phyloP scores from a whole-genome alignment of 2,329 filamentous ascomycete species.

The Nakataea oryzae region DNA sequence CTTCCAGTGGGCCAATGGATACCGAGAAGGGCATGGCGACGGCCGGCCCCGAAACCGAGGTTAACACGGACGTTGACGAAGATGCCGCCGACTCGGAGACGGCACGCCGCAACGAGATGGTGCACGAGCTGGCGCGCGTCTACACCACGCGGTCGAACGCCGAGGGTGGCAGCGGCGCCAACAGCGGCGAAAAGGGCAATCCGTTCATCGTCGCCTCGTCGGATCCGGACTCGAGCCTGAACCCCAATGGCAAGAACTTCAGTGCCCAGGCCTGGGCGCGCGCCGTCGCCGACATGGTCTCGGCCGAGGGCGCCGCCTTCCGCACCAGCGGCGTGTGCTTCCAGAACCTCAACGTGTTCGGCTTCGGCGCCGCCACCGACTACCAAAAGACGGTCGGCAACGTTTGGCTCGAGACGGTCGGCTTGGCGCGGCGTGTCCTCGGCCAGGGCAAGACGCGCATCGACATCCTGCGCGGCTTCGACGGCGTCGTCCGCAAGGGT shows the following conservation, averaged over 20 bases:
- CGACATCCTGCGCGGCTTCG: constrained; percentile 58
- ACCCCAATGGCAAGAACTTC: constrained; percentile 39
- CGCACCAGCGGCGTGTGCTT: constrained; percentile 56
- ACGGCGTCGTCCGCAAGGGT: constrained; percentile 57
- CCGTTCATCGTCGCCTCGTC: constrained; percentile 30
- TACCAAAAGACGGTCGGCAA: constrained; percentile 61
- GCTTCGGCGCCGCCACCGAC: constrained; percentile 56
- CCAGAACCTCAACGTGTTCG: constrained; percentile 57
- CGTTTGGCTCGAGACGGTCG: constrained; percentile 40
- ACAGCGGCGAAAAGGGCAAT: constrained; percentile 24
- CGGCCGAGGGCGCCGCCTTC: constrained; percentile 41
- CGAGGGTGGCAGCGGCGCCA: constrained; percentile 11
- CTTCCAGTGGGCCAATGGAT: not conserved
- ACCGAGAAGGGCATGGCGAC: not conserved
- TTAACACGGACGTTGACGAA: constrained; percentile 18
- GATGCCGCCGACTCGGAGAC: constrained; percentile 31
- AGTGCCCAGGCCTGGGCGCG: constrained; percentile 48
- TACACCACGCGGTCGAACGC: constrained; percentile 38
- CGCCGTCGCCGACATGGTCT: constrained; percentile 41
- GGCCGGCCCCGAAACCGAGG: constrained; percentile 13
- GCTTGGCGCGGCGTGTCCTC: constrained; percentile 35
- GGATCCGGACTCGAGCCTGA: constrained; percentile 31
- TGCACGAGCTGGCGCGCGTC: constrained; percentile 44
- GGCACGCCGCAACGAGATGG: constrained; percentile 38
- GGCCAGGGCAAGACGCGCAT: constrained; percentile 45